phyloP scores from a whole-genome alignment of 2,329 filamentous ascomycete species.

The Fusarium oxysporum region DNA sequence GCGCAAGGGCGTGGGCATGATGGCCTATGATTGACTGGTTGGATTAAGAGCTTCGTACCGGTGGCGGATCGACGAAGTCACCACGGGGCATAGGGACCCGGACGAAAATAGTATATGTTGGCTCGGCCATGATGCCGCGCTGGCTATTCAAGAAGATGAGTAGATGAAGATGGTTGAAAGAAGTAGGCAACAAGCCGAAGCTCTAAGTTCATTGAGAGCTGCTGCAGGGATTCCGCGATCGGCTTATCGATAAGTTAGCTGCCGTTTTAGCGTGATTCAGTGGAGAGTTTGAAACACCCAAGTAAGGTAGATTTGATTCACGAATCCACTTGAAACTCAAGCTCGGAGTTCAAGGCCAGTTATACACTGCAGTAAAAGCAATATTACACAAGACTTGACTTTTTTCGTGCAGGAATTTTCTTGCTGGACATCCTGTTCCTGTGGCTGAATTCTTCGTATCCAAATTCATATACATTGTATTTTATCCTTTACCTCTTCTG shows the following conservation, averaged over 20 bases:
- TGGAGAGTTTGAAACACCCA: constrained; percentile 22
- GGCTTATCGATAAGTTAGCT: constrained; percentile 41
- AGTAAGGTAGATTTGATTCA: background rate
- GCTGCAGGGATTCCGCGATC: constrained; percentile 39
- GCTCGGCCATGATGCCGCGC: constrained; percentile 59
- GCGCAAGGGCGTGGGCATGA: constrained; percentile 33
- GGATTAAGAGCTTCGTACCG: constrained; percentile 63
- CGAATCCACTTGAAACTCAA: background rate
- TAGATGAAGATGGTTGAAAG: constrained; percentile 34
- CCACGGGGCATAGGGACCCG: constrained; percentile 89
- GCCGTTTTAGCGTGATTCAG: constrained; percentile 27
- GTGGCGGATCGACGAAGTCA: constrained; percentile 89
- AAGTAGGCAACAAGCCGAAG: constrained; percentile 29
- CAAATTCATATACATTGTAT: background rate
- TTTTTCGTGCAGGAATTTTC: background rate
- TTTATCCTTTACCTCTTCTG: background rate
- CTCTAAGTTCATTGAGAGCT: constrained; percentile 28
- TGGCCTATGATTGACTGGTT: constrained; percentile 12
- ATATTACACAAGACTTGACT: background rate
- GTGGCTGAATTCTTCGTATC: background rate
- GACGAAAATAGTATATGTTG: constrained; percentile 81
- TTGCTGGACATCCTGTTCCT: rapidly evolving
- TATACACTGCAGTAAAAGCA: background rate
- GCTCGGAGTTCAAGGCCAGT: background rate
- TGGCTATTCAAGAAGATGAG: constrained; percentile 20